phyloP scores from a whole-genome alignment of 139 green algal species.

The Coelastrella sp. region DNA sequence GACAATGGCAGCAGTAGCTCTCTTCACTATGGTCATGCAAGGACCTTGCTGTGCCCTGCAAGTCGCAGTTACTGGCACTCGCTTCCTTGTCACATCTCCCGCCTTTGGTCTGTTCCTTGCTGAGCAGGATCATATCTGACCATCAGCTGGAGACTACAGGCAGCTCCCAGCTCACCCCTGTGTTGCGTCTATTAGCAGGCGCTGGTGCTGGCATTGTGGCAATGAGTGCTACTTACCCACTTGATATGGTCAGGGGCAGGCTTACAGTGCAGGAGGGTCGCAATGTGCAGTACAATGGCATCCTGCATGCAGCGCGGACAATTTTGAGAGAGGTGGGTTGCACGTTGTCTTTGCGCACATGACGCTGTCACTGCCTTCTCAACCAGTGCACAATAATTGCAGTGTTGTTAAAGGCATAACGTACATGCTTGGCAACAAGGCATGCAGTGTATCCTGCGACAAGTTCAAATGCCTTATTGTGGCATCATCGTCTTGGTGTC shows the following conservation, averaged over 20 bases:
- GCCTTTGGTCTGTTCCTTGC: too few relatives aligned
- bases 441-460: too few relatives aligned
- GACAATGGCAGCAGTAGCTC: not conserved
- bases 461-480: too few relatives aligned
- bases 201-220: constrained; percentile 95
- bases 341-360: not conserved
- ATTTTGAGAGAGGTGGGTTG: constrained; percentile 81
- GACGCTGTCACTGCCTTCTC: too few relatives aligned
- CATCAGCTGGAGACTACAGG: constrained; percentile 74
- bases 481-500: too few relatives aligned
- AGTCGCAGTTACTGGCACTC: too few relatives aligned
- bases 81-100: too few relatives aligned
- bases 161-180: constrained; percentile 89
- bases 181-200: constrained; percentile 87
- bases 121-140: constrained; percentile 81
- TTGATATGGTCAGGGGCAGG: constrained; percentile 97
- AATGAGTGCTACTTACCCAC: constrained; percentile 96
- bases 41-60: too few relatives aligned
- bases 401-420: too few relatives aligned
- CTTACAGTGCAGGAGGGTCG: constrained; percentile 89
- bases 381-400: too few relatives aligned
- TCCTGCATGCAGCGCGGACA: constrained; percentile 83
- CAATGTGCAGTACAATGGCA: constrained; percentile 88
- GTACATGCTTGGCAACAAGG: too few relatives aligned
- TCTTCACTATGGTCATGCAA: too few relatives aligned